Evolutionary conservation across 2,329 filamentous ascomycete species (phyloP).

Genomic region (Coniochaeta sp.): DNA sequence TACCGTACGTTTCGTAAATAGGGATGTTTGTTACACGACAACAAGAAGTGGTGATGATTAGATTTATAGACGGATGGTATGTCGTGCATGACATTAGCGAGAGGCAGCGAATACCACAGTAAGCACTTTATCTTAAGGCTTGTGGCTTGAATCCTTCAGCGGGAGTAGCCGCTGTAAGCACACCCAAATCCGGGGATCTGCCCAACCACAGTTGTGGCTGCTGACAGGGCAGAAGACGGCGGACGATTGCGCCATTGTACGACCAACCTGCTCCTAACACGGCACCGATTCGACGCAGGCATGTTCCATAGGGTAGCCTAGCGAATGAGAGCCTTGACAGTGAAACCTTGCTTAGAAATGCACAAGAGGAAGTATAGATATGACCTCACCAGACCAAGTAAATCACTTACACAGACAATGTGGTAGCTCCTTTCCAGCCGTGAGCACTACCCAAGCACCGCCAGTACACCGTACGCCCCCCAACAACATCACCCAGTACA

Average conservation of each 20-base stretch:
- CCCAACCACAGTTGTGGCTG: neutral
- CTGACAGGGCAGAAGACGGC: neutral
- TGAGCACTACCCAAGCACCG: too few species aligned
- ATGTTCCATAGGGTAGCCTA: too few species aligned
- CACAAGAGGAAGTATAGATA: too few species aligned
- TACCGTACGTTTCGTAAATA: too few species aligned
- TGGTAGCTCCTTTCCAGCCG: too few species aligned
- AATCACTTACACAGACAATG: too few species aligned
- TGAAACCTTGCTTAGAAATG: too few species aligned
- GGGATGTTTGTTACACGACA: neutral
- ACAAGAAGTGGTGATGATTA: neutral
- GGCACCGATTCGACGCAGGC: too few species aligned
- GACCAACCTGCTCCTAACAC: too few species aligned
- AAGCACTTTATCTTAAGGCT: neutral
- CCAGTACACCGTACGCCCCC: neutral
- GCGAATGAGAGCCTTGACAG: too few species aligned
- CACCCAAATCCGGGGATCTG: neutral
- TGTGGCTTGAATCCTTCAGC: neutral
- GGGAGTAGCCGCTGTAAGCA: neutral
- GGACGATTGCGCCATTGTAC: neutral
- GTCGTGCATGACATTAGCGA: neutral
- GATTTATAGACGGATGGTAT: neutral
- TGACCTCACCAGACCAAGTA: too few species aligned
- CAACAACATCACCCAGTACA: constrained; percentile 53
- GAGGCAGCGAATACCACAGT: neutral